phyloP scores from a whole-genome alignment of 495 filamentous ascomycete species.

The Penicillium daleae region DNA sequence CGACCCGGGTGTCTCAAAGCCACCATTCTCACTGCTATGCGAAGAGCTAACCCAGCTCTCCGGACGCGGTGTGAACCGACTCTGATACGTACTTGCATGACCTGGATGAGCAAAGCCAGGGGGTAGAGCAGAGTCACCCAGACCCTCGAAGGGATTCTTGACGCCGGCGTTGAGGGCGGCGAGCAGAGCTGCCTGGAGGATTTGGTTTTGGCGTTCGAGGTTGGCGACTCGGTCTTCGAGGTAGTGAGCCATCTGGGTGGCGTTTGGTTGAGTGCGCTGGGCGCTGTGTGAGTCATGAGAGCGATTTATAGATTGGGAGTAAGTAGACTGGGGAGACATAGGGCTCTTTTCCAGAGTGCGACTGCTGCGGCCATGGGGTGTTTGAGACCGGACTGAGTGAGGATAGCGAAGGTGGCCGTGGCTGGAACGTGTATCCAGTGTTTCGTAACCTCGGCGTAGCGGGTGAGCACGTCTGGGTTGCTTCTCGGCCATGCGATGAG shows the following conservation, averaged over 20 bases:
- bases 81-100: constrained; percentile 17
- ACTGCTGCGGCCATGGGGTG: constrained; percentile 32
- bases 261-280: constrained; percentile 16
- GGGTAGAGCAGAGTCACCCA: constrained; percentile 29
- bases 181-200: constrained; percentile 50
- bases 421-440: constrained; percentile 14
- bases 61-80: constrained; percentile 28
- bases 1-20: constrained; percentile 24
- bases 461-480: constrained; percentile 8
- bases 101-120: constrained; percentile 16
- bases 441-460: constrained; percentile 22
- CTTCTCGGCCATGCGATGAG: constrained; percentile 19
- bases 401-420: constrained; percentile 16
- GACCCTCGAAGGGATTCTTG: constrained; percentile 31
- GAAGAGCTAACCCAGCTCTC: constrained; percentile 43
- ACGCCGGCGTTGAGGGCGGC: constrained; percentile 44
- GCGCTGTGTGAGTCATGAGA: constrained; percentile 29
- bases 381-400: constrained; percentile 21
- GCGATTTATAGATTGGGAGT: constrained; percentile 28
- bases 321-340: constrained; percentile 30
- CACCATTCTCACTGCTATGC: constrained; percentile 33
- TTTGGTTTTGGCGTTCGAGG: constrained; percentile 49
- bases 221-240: constrained; percentile 47
- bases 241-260: constrained; percentile 13
- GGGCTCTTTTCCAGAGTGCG: constrained; percentile 32